Conservation (phyloP, 2,329 filamentous ascomycete species). For the Penicillium fuscoglaucum region DNA sequence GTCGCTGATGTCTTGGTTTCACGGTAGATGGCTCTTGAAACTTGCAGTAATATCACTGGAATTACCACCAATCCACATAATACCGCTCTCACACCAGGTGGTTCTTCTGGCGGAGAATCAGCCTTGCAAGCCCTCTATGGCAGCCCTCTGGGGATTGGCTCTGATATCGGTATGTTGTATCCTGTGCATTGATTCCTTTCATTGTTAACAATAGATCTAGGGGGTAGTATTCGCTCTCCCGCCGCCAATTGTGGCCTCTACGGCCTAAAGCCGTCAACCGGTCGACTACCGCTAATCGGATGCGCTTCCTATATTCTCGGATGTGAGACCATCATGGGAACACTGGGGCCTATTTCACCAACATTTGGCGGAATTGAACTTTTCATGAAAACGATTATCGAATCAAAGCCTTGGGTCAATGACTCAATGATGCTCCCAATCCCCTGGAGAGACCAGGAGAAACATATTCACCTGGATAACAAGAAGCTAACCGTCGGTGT, state of each 20-base stretch:
- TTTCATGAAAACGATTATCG: constrained; percentile 42
- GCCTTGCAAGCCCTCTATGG: constrained; percentile 25
- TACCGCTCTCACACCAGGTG: constrained; percentile 22
- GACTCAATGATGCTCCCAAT: constrained; percentile 4
- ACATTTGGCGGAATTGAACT: constrained; percentile 50
- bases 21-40: constrained; percentile 32
- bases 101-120: constrained; percentile 27
- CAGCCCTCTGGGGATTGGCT: constrained; percentile 26
- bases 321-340: constrained; percentile 11
- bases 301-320: constrained; percentile 22
- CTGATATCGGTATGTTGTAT: constrained; percentile 21
- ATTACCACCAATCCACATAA: constrained; percentile 28
- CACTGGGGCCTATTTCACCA: constrained; percentile 56
- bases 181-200: not conserved
- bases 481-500: constrained; percentile 57
- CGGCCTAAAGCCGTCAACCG: constrained; percentile 9
- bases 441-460: not conserved
- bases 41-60: constrained; percentile 33
- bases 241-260: not conserved
- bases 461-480: constrained; percentile 20
- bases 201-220: not conserved
- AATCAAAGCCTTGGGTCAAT: not conserved
- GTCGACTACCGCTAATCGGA: constrained; percentile 23
- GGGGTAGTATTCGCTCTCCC: not conserved
- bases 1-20: not conserved